Percentiles rank a stretch among this genome's conserved stretches.
These are phyloP conservation scores for Neoboletus brunneissimus DNA, from an alignment of 768 basidiomycete genomes.

Conservation along the genomic window DNA sequence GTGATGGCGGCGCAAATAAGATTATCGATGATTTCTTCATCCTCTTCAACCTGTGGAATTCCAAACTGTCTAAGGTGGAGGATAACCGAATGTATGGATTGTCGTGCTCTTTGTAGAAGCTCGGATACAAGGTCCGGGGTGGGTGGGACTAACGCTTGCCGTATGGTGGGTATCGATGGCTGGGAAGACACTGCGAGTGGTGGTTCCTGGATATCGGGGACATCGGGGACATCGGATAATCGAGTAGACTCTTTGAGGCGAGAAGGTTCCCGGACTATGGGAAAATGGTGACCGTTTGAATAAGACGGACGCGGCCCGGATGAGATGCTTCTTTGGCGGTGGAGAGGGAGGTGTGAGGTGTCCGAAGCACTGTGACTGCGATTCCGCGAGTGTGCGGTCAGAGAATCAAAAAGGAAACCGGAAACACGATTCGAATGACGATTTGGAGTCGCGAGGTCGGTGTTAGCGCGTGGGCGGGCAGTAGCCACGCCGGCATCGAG, in stretches of 20 bases:
- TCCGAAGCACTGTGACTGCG: constrained; percentile 19
- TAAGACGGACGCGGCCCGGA: not conserved
- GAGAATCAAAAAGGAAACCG: constrained; percentile 4
- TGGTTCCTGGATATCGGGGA: constrained; percentile 2
- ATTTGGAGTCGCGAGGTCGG: constrained; percentile 15
- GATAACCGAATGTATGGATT: constrained; percentile 59
- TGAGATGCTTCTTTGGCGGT: constrained; percentile 1
- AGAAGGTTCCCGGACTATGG: constrained; percentile 2
- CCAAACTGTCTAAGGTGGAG: constrained; percentile 53
- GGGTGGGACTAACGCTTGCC: constrained; percentile 50
- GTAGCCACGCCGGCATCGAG: not conserved
- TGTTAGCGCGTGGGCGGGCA: constrained; percentile 26
- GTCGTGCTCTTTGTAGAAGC: constrained; percentile 53
- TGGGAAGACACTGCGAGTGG: not conserved
- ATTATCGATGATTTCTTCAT: constrained; percentile 57
- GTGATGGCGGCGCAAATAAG: constrained; percentile 59
- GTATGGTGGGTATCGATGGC: constrained; percentile 29
- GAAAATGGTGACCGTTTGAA: not conserved
- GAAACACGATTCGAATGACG: constrained; percentile 10
- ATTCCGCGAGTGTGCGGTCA: constrained; percentile 14
- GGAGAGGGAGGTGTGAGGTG: not conserved
- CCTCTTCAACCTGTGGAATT: constrained; percentile 45
- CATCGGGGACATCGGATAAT: constrained; percentile 1
- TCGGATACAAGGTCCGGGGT: constrained; percentile 57
- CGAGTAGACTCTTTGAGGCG: constrained; percentile 3